phyloP scores from a whole-genome alignment of 352 stramenopile genomes.

The Phytophthora ramorum region DNA sequence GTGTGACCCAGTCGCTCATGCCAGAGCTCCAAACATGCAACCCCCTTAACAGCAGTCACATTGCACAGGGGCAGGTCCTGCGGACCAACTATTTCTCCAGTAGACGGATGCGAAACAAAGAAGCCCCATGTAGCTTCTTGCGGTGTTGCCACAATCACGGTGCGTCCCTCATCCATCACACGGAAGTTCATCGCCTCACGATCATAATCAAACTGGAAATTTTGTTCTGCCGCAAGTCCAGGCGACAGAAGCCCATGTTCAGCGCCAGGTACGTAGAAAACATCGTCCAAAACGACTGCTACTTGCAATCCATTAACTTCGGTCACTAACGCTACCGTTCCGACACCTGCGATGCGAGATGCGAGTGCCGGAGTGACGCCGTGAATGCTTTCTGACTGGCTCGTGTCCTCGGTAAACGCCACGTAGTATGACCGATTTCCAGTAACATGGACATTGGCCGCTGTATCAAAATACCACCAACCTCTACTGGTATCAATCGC shows the following conservation, averaged over 20 bases:
- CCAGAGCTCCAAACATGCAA: slow-evolving; percentile 3
- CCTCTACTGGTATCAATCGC: neutral
- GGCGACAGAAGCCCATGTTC: neutral
- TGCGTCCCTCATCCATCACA: neutral
- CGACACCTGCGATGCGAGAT: slow-evolving; percentile 6
- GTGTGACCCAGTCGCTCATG: slow-evolving; percentile 17
- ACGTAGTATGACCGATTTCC: slow-evolving; percentile 2
- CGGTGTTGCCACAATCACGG: neutral
- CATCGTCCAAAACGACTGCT: neutral
- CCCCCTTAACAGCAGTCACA: neutral
- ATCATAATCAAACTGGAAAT: slow-evolving; percentile 5
- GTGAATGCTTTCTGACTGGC: neutral
- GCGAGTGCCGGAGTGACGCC: neutral
- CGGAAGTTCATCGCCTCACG: slow-evolving; percentile 1
- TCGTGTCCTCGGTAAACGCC: neutral
- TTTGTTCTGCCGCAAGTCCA: slow-evolving; percentile 1
- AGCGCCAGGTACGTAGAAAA: slow-evolving; percentile 6
- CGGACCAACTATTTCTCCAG: neutral
- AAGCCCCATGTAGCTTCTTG: slow-evolving; percentile 13
- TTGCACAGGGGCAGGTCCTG: neutral
- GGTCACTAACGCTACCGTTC: slow-evolving; percentile 3
- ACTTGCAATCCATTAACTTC: slow-evolving; percentile 4
- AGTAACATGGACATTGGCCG: neutral
- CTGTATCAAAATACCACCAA: slow-evolving; percentile 18
- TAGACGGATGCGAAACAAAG: neutral